phyloP scores from a whole-genome alignment of 345 rosid genomes.

The Ceriops tagal region DNA sequence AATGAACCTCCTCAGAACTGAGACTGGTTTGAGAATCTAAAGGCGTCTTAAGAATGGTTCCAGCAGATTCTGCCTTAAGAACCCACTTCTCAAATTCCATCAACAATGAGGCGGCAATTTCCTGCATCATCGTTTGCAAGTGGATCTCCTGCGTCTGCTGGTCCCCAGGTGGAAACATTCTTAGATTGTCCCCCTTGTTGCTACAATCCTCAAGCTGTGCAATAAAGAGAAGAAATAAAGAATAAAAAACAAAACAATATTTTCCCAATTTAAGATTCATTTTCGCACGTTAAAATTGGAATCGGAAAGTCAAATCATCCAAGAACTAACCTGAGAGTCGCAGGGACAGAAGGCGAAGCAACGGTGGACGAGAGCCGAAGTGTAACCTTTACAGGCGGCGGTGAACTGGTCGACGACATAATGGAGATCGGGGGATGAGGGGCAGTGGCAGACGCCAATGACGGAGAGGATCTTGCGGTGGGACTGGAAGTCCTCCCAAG shows the following conservation, averaged over 20 bases:
- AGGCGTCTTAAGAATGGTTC: constrained; percentile 92
- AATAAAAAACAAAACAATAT: constrained; percentile 5
- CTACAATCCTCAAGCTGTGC: constrained; percentile 80
- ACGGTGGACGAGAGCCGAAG: constrained; percentile 75
- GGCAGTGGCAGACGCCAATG: constrained; percentile 90
- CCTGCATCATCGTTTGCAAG: constrained; percentile 97
- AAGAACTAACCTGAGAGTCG: constrained; percentile 57
- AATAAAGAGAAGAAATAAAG: constrained; percentile 13
- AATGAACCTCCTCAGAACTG: constrained; percentile 96
- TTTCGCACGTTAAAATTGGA: background rate
- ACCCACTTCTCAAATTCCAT: constrained; percentile 99
- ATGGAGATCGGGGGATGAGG: constrained; percentile 81
- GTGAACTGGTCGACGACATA: constrained; percentile 54
- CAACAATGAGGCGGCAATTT: constrained; percentile 76
- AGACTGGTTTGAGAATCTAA: constrained; percentile 98
- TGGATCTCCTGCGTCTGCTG: constrained; percentile 80
- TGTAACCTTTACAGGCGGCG: constrained; percentile 51
- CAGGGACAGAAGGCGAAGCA: constrained; percentile 93
- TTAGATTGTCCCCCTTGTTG: constrained; percentile 56
- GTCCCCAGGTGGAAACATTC: constrained; percentile 90
- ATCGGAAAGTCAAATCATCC: background rate
- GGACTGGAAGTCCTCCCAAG: constrained; percentile 99
- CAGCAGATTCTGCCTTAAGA: constrained; percentile 81
- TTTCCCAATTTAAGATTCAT: background rate
- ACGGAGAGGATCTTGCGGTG: constrained; percentile 91